Percentiles rank a stretch among this genome's conserved stretches.
Evolutionary conservation across 2,329 filamentous ascomycete genomes (phyloP).

Genomic region (Arthrobotrys musiformis): DNA sequence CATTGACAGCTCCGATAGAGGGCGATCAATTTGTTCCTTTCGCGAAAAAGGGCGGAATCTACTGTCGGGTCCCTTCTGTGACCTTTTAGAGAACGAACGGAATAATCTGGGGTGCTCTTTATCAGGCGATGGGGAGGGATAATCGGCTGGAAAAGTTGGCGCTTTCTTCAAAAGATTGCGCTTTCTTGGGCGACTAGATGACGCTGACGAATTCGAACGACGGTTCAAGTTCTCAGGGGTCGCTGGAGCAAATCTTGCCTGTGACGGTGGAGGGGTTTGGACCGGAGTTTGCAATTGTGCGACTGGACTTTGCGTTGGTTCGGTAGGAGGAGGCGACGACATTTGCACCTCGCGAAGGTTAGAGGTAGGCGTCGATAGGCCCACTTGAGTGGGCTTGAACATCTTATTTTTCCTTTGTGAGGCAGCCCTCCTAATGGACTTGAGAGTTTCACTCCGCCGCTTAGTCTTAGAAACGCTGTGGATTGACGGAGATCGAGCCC

Average conservation of each 20-base stretch:
- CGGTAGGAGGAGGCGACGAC: conserved; percentile 27
- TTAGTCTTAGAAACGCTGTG: conserved; percentile 41
- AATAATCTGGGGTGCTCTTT: conserved; percentile 50
- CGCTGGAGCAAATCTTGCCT: conserved; percentile 20
- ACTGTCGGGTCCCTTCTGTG: conserved; percentile 23
- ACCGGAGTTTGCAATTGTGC: conserved; percentile 54
- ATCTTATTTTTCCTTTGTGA: conserved; percentile 49
- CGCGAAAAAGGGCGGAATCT: conserved; percentile 48
- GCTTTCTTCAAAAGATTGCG: conserved; percentile 47
- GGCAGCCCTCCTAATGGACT: conserved; percentile 44
- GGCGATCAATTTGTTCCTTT: conserved; percentile 53
- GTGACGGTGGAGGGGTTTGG: conserved; percentile 53
- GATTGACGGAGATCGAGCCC: conserved; percentile 33
- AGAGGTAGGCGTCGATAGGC: conserved; percentile 31
- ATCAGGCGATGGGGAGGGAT: conserved; percentile 53
- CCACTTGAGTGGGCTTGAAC: conserved; percentile 5
- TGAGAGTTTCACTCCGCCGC: conserved; percentile 48
- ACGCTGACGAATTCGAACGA: conserved; percentile 58
- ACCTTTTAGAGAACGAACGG: conserved; percentile 38
- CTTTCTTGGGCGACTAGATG: conserved; percentile 57
- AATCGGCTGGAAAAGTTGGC: conserved; percentile 45
- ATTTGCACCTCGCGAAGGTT: conserved; percentile 42
- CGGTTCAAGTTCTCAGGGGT: conserved; percentile 50
- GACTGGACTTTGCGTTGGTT: conserved; percentile 53
- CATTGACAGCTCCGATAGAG: conserved; percentile 56